Evolutionary conservation across 805 yeast genomes (phyloP), one percentile per base, ranked within the genome.

Genomic region (Lachancea fermentati): DNA sequence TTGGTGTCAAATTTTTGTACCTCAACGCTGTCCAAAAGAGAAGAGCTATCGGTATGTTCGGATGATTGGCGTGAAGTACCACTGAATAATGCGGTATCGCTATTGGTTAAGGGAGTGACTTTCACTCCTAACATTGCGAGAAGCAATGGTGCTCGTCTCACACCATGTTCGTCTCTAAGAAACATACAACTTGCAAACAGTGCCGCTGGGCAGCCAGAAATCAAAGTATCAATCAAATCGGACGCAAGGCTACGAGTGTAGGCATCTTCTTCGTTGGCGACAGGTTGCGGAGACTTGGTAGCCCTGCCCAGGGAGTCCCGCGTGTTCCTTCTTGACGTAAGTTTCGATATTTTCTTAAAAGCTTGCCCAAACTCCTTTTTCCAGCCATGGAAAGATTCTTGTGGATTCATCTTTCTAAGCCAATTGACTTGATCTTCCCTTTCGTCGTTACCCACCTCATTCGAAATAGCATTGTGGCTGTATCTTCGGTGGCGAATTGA

Each of bases 131-230:
- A 55, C 60, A 88, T 75, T 13, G 85, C 81, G 30, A 88, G 62
- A 30, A 93, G 60, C 25, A 91, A 68, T 1, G 98, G 96, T 0
- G 95, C 93, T 45, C 96, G 75, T 41, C 80, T 75, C 3, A 74
- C 72, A 1, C 85, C 86, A 48, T 73, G 75, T 44, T 86, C 95
- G 58, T 88, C 96, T 39, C 77, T 74, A 34, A 80, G 68, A 45
- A 93, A 76, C 29, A 80, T 73, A 1, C 94, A 77, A 4, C 93
- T 87, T 4, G 87, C 69, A 42, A 87, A 68, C 42, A 85, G 66
- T 0, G 86, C 80, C 2, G 85, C 82, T 0, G 96, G 89, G 9
- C 81, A 70, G 8, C 85, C 94, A 4, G 83, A 66, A 5, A 75
- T 51, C 43, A 85, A 64, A 19, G 84, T 72, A 24, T 71, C 67